Conservation (phyloP, 805 yeast species). For the Dipodascopsis uninucleata region DNA sequence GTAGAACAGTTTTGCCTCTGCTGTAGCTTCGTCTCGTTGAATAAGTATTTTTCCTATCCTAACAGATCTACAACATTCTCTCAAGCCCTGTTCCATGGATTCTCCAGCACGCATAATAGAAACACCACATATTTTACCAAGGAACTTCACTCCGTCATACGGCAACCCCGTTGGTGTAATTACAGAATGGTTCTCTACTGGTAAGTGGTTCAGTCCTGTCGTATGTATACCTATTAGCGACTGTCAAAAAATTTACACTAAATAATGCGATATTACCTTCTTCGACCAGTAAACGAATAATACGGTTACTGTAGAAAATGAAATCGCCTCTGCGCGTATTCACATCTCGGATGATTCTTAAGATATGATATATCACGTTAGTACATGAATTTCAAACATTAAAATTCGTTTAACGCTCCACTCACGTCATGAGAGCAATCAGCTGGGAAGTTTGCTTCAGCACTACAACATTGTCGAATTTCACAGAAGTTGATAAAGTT, state of each 20-base stretch:
- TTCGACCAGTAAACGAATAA: conserved; percentile 88
- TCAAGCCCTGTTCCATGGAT: conserved; percentile 96
- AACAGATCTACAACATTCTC: conserved; percentile 96
- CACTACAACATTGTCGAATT: conserved; percentile 65
- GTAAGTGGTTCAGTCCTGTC: conserved; percentile 74
- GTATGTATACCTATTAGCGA: not conserved
- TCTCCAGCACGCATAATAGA: conserved; percentile 98
- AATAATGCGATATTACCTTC: conserved; percentile 47
- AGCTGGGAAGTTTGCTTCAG: conserved; percentile 89
- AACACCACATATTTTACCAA: conserved; percentile 96
- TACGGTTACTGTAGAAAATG: conserved; percentile 91
- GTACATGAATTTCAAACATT: not conserved
- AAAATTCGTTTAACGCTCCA: not conserved
- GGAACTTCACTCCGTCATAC: conserved; percentile 73
- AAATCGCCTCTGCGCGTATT: conserved; percentile 84
- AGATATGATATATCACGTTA: not conserved
- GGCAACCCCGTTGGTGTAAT: conserved; percentile 71
- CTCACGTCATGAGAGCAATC: conserved; percentile 70
- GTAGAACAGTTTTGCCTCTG: conserved; percentile 83
- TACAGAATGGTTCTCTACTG: conserved; percentile 67
- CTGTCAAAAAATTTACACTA: not conserved
- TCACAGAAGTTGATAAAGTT: no score
- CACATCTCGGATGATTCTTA: conserved; percentile 78
- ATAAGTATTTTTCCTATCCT: conserved; percentile 94
- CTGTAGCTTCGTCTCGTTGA: conserved; percentile 98